Evolutionary conservation across 2,329 filamentous ascomycete genomes (phyloP), one percentile per base, ranked within the genome.

Genomic region (Nemania bipapillata): DNA sequence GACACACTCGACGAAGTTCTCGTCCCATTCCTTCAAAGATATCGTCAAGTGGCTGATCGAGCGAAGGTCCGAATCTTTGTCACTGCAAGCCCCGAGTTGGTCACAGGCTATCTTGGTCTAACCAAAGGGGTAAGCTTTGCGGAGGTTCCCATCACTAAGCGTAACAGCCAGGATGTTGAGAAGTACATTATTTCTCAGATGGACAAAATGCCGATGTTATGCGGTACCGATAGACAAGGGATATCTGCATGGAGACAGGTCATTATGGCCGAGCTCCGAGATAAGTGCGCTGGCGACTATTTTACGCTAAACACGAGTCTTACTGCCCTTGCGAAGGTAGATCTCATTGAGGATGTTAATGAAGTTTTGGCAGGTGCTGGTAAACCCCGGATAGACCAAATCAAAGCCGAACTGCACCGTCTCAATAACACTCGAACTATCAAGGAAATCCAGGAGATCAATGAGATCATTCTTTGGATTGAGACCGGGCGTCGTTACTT

Each of bases 401-500:
- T 80, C 30, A 73, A 75, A 49, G 72, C 75, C 17, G 79, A 80
- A 24, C 72, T 81, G 35, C 73, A 75, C 28, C 72, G 66, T 0
- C 75, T 81, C 17, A 79, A 80, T 58, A 72, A 72, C 26, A 74
- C 59, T 3, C 74, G 78, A 2, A 80, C 78, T 0, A 49, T 74
- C 3, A 80, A 78, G 47, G 79, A 81, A 58, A 79, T 81, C 3
- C 55, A 74, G 9, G 79, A 81, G 52, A 80, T 80, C 54, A 81
- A 81, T 57, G 79, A 80, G 60, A 78, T 81, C 15, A 79, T 81
- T 26, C 68, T 77, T n/a, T 81, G 79, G 79, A 63, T 80, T 9
- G 74, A 76, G 30, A 63, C 59, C 6, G 77, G 74, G 2, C 65
- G 72, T 17, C 57, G 66, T 1, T 79, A 74, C 69, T 72, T 79